phyloP scores from a whole-genome alignment of 257 asterid species.

The Oldenlandia corymbosa region DNA sequence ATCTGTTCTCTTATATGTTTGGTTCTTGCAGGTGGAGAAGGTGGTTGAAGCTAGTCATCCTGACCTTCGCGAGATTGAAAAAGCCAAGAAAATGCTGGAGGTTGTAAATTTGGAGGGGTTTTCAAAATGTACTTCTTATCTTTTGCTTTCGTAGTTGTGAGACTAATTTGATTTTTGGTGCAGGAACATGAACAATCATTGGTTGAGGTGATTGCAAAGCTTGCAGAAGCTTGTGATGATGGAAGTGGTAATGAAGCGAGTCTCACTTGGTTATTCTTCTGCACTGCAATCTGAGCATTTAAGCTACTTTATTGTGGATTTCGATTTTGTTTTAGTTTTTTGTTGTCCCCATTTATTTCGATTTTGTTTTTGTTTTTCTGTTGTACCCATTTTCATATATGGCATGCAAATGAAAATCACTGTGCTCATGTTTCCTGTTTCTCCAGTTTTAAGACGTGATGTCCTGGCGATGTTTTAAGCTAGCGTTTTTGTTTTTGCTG shows the following conservation, averaged over 20 bases:
- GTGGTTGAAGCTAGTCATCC: slow-evolving; percentile 83
- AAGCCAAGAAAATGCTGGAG: slow-evolving; percentile 93
- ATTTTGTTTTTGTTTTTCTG: too few species aligned
- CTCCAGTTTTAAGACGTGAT: too few species aligned
- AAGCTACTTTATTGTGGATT: background rate
- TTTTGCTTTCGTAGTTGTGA: slow-evolving; percentile 6
- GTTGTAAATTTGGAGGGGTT: slow-evolving; percentile 34
- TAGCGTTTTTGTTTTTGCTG: background rate
- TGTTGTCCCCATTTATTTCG: background rate
- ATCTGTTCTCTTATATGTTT: slow-evolving; percentile 4
- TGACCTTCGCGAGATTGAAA: slow-evolving; percentile 64
- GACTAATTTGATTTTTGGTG: slow-evolving; percentile 20
- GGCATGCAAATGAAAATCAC: too few species aligned
- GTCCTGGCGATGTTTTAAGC: background rate
- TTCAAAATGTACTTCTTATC: slow-evolving; percentile 2
- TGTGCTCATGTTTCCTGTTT: too few species aligned
- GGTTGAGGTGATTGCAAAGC: slow-evolving; percentile 76
- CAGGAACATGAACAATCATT: slow-evolving; percentile 92
- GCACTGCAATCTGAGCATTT: slow-evolving; percentile 3
- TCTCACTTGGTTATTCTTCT: background rate
- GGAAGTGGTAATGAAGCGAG: slow-evolving; percentile 46
- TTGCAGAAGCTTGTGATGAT: slow-evolving; percentile 64
- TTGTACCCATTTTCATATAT: too few species aligned
- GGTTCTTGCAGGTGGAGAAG: slow-evolving; percentile 67
- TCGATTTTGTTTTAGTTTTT: background rate